A percentile compares a stretch with the other conserved stretches of the same genome.
phyloP scores from a whole-genome alignment of 495 filamentous ascomycete species.

The Xylaria scruposa region DNA sequence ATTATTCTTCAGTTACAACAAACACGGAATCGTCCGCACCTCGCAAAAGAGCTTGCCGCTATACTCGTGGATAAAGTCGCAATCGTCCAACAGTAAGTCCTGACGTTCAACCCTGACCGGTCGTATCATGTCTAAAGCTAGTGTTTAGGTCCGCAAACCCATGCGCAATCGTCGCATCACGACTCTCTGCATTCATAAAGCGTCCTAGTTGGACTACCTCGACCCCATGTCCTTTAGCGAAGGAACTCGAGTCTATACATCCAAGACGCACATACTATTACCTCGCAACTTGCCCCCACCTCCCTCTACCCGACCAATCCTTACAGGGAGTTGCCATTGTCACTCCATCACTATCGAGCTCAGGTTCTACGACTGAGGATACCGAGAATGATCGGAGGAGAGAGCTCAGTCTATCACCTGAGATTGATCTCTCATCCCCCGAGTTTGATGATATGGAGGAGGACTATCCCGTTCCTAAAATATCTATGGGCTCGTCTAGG shows the following conservation, averaged over 20 bases:
- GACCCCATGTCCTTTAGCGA: constrained; percentile 85
- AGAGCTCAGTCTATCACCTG: constrained; percentile 84
- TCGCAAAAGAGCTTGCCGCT: constrained; percentile 91
- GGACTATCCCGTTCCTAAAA: constrained; percentile 60
- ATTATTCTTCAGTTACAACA: constrained; percentile 91
- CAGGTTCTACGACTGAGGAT: constrained; percentile 70
- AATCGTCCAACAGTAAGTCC: constrained; percentile 86
- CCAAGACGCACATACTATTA: constrained; percentile 96
- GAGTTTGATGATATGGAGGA: constrained; percentile 81
- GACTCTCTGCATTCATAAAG: constrained; percentile 86
- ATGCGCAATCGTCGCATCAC: constrained; percentile 90
- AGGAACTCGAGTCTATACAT: constrained; percentile 90
- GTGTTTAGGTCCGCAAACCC: constrained; percentile 86
- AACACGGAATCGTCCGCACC: constrained; percentile 89
- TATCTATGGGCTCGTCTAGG: constrained; percentile 62
- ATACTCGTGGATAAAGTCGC: constrained; percentile 77
- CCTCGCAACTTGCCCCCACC: constrained; percentile 81
- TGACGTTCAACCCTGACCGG: constrained; percentile 19
- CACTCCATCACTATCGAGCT: constrained; percentile 85
- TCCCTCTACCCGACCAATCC: constrained; percentile 78
- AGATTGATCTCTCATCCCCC: constrained; percentile 87
- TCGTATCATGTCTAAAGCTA: constrained; percentile 26
- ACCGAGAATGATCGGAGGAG: constrained; percentile 73
- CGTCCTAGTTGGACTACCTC: constrained; percentile 79
- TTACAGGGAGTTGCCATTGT: constrained; percentile 64